Base-by-base conservation (phyloP, 2,329 filamentous ascomycete species). In the Fusarium sulawesiense region DNA sequence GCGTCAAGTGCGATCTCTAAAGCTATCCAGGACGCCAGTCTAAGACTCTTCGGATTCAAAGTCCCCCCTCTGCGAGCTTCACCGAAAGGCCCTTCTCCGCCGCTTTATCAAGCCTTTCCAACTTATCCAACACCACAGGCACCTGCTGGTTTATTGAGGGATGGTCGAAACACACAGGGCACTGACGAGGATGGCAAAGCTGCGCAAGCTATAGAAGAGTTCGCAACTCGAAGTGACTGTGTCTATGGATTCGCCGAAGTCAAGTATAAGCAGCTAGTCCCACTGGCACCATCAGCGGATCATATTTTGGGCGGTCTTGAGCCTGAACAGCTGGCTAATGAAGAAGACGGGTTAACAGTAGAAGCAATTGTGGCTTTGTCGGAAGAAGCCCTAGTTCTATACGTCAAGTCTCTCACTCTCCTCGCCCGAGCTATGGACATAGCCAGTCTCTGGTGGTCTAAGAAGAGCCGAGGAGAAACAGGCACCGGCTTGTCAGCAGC, bases 231-330 rank as follows among this genome's bases (percentile, higher is more conserved):
- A 41, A 98, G 94, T 77, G 94, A 99, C 78, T 96, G 98, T 47
- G 94, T 99, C 4, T 99, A 94, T 78, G 94, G 95, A 5, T 98
- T 99, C 80, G 96, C 96, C 8, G 95, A 99, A 81, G 95, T 99
- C 77, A 99, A 99, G 80, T 98, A 97, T 81, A 96, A 97, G 80
- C 96, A 99, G 80, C 87, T 99, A n/a, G 89, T 98, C 51, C 96
- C 96, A 5, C 83, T 96, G 46, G 90, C 93, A 2, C 96, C 95
- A 2, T 95, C 92, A 0, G 88, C 87, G 71, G 89, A 93, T 50
- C 89, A 92, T 71, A 89, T 89, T 8, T 85, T 93, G 6, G 90
- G 91, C 9, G 89, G 90, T 16, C 79, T 87, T n/a, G 81, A 83
- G 6, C 77, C 83, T 11, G 88, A 91, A 6, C 84, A 86, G 75